A percentile compares a stretch with the other conserved stretches of the same genome.
These are phyloP conservation scores for Sporothrix mexicana DNA, from an alignment of 2,329 filamentous ascomycete genomes.

Conservation along the genomic window DNA sequence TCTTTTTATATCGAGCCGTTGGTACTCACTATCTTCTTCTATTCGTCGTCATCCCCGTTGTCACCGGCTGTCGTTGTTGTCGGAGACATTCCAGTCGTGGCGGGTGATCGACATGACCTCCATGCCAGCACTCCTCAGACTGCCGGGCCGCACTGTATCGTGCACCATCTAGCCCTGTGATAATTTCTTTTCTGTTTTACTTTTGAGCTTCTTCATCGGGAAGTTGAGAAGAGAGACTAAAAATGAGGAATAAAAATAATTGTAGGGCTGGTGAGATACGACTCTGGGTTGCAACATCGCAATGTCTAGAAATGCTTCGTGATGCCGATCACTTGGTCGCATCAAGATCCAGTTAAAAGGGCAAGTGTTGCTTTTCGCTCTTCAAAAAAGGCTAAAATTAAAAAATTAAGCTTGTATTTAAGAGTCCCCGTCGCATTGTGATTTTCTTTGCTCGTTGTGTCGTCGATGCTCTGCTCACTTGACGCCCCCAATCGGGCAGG, in stretches of 20 bases:
- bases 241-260: neutral
- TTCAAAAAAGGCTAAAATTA: too few relatives aligned
- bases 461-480: neutral
- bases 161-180: neutral
- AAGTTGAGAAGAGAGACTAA: neutral
- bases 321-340: neutral
- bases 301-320: neutral
- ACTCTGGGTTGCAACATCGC: neutral
- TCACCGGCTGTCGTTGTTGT: neutral
- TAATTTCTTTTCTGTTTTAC: neutral
- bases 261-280: neutral
- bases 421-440: neutral
- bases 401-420: too few relatives aligned
- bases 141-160: neutral
- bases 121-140: neutral
- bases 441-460: neutral
- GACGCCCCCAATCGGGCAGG: neutral
- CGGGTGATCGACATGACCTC: neutral
- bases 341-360: neutral
- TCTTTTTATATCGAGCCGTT: too few relatives aligned
- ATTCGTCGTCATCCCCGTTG: neutral
- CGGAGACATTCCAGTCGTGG: neutral
- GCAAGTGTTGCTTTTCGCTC: neutral
- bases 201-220: neutral
- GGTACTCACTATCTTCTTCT: neutral